Evolutionary conservation across 257 asterid genomes (phyloP).

Genomic region (Penstemon eatonii): DNA sequence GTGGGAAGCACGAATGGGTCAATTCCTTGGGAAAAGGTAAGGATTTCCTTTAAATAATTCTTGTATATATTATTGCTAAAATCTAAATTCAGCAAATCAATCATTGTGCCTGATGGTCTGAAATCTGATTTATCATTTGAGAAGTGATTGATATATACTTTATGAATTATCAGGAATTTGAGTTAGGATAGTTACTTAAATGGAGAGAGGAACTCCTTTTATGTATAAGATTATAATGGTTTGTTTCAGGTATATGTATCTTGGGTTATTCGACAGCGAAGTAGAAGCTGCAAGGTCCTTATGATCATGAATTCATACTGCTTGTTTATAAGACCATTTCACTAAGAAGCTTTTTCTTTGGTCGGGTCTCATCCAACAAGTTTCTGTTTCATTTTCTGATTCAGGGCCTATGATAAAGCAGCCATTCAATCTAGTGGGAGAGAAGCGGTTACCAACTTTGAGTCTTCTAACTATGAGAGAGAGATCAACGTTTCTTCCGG

Average conservation of each 20-base stretch:
- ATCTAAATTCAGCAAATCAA: not conserved
- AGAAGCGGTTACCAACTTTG: conserved; percentile 71
- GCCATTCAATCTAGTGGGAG: conserved; percentile 62
- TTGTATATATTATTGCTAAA: conserved; percentile 17
- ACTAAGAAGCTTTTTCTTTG: conserved; percentile 24
- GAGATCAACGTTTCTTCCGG: conserved; percentile 39
- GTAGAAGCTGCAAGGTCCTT: conserved; percentile 76
- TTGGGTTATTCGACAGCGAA: conserved; percentile 64
- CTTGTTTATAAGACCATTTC: conserved; percentile 23
- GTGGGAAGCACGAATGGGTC: conserved; percentile 81
- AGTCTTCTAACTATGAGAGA: conserved; percentile 42
- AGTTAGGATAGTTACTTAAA: conserved; percentile 27
- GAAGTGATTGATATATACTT: conserved; percentile 9
- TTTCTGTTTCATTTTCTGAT: conserved; percentile 34
- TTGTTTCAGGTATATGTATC: conserved; percentile 62
- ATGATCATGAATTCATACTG: conserved; percentile 37
- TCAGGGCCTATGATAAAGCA: conserved; percentile 81
- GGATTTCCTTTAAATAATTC: conserved; percentile 14
- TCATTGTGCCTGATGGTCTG: not conserved
- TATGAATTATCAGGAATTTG: conserved; percentile 10
- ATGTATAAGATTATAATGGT: conserved; percentile 46
- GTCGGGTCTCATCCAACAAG: conserved; percentile 32
- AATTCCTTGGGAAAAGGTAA: conserved; percentile 71
- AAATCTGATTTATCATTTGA: conserved; percentile 11
- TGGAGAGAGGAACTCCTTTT: conserved; percentile 33